A percentile compares a stretch with the other conserved stretches of the same genome.
phyloP scores from a whole-genome alignment of 306 rosid genomes.

The Fagus sylvatica region DNA sequence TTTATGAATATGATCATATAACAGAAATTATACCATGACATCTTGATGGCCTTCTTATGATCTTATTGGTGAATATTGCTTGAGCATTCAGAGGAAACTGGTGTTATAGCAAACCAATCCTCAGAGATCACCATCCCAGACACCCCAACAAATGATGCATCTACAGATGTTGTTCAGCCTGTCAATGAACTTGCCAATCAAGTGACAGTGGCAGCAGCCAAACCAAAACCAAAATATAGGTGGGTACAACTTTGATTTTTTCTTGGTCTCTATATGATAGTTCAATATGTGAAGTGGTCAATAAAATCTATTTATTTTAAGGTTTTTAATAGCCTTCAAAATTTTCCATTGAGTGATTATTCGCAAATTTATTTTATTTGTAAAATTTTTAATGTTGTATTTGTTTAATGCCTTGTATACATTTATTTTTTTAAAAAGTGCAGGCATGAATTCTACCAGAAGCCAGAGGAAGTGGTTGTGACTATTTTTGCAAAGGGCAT shows the following conservation, averaged over 20 bases:
- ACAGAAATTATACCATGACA: constrained; percentile 12
- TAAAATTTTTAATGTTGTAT: not conserved
- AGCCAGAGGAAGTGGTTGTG: constrained; percentile 67
- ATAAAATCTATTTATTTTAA: not conserved
- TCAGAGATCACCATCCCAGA: constrained; percentile 31
- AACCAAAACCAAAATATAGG: constrained; percentile 88
- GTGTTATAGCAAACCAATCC: constrained; percentile 19
- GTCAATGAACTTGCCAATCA: constrained; percentile 28
- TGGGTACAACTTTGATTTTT: constrained; percentile 19
- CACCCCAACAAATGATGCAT: constrained; percentile 16
- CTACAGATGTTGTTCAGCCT: constrained; percentile 35
- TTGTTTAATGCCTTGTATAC: not conserved
- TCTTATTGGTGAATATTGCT: constrained; percentile 25
- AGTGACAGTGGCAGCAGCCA: constrained; percentile 36
- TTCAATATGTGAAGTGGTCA: not conserved
- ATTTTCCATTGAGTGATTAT: not conserved
- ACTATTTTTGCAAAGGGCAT: constrained; percentile 83
- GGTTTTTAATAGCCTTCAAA: not conserved
- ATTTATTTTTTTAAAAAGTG: constrained; percentile 25
- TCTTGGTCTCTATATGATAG: not conserved
- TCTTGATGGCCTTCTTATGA: not conserved
- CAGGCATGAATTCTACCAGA: constrained; percentile 88
- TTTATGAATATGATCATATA: constrained; percentile 4
- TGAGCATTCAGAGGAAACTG: constrained; percentile 63
- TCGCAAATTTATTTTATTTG: not conserved